Evolutionary conservation across 176 grass and related monocot genomes (phyloP).

Genomic region (Eleusine coracana): DNA sequence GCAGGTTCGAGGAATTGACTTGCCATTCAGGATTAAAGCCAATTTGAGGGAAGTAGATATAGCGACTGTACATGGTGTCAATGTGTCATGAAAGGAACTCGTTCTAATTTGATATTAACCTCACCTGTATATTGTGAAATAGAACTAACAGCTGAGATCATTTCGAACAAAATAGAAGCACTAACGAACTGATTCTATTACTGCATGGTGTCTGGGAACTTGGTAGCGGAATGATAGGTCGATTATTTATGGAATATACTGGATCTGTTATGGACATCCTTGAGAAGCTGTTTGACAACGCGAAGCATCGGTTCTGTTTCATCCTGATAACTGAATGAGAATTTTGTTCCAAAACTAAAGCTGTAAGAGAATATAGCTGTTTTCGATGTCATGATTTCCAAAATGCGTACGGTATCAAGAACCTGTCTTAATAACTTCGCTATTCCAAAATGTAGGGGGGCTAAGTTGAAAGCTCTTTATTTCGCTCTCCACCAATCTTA

Average conservation of each 20-base stretch:
- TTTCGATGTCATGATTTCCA: not conserved
- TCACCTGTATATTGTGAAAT: constrained; percentile 47
- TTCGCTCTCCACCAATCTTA: no score
- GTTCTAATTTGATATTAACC: constrained; percentile 35
- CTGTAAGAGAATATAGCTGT: not conserved
- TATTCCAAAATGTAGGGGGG: no score
- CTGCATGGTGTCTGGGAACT: not conserved
- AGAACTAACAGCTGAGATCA: not conserved
- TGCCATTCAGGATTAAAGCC: constrained; percentile 10
- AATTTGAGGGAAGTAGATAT: constrained; percentile 15
- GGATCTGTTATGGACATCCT: not conserved
- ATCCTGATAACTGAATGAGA: not conserved
- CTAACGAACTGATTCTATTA: not conserved
- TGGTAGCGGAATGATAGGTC: not conserved
- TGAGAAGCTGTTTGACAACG: not conserved
- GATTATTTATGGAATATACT: not conserved
- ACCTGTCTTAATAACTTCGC: no score
- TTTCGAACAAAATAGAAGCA: not conserved
- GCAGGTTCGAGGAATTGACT: not conserved
- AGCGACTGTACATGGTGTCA: constrained; percentile 56
- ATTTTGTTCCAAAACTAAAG: not conserved
- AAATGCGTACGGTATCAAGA: no score
- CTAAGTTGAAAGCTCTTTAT: no score
- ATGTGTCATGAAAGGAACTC: constrained; percentile 39
- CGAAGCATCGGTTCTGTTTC: not conserved